These are phyloP conservation scores for Eimeria maxima DNA, from an alignment of 169 alveolate species.

Conservation along the genomic window DNA sequence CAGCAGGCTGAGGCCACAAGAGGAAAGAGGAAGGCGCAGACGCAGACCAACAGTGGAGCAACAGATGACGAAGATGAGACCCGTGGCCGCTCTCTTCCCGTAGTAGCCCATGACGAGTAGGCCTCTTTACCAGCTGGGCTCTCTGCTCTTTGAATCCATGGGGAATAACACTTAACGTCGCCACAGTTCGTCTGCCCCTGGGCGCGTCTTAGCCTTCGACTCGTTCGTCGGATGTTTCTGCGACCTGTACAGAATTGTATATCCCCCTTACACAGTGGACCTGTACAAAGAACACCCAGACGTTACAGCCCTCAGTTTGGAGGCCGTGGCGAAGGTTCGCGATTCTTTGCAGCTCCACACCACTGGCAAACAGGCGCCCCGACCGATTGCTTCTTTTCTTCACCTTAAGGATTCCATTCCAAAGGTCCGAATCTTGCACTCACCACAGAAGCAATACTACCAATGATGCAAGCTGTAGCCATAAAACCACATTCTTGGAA, in stretches of 20 bases:
- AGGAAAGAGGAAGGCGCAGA: conserved; percentile 67
- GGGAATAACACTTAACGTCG: neutral
- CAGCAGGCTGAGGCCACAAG: conserved; percentile 69
- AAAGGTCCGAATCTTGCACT: conserved; percentile 1
- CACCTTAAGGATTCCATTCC: conserved; percentile 76
- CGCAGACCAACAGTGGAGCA: conserved; percentile 41
- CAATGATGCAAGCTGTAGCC: conserved; percentile 4
- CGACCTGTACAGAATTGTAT: conserved; percentile 3
- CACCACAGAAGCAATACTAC: conserved; percentile 1
- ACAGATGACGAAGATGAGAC: conserved; percentile 65
- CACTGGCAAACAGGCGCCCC: conserved; percentile 78
- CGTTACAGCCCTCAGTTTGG: conserved; percentile 53
- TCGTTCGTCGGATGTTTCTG: conserved; percentile 1
- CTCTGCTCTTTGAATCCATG: neutral
- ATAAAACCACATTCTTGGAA: neutral
- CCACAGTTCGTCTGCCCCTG: neutral
- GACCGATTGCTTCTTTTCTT: conserved; percentile 78
- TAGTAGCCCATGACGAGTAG: conserved; percentile 60
- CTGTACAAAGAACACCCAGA: conserved; percentile 64
- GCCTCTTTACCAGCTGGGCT: neutral
- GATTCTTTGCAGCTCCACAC: conserved; percentile 77
- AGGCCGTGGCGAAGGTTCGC: conserved; percentile 80
- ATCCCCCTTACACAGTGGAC: conserved; percentile 72
- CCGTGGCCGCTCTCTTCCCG: conserved; percentile 54
- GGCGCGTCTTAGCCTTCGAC: neutral